Evolutionary conservation across 2,329 filamentous ascomycete species (phyloP), one percentile per base, ranked within the genome.

Genomic region (Cyclaneusma minus): DNA sequence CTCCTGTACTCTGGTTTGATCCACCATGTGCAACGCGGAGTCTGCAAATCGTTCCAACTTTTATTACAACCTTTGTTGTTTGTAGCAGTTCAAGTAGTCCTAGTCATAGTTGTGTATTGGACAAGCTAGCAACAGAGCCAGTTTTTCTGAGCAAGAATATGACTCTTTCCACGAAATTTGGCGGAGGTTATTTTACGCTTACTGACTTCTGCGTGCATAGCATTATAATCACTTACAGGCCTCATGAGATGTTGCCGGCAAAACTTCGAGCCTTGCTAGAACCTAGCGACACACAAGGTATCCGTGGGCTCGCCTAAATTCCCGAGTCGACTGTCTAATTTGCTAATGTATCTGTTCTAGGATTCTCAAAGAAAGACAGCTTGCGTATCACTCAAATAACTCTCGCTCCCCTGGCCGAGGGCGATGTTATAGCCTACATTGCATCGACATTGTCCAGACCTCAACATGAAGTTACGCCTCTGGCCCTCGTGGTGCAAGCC

Each of bases 401-500:
- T n/a, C 59, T 95, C 1, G 56, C 56, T 1, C 77, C 85, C 1
- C 66, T 95, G 13, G 64, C 55, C 1, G 84, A 94, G 47, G 64
- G 76, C 2, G 78, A 94, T 35, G 81, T 89, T 16, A 64, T 81
- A 18, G 64, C 80, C 34, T 93, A 87, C 42, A 82, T 94, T 13
- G 71, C 82, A 6, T 64, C 74, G 20, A 91, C 85, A 1, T 65
- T 95, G 25, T 82, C 80, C 41, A 66, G 81, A 29, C 58, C 70
- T 0, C 66, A 64, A 30, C 71, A 81, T 17, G 78, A 83, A 24
- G 67, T 89, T 1, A 56, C 80, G 1, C 75, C 84, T 0, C 58
- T 95, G 11, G 79, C 81, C 3, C 68, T 84, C 5, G 80, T 93
- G 7, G 71, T 94, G 5, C 80, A 91, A 47, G 84, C 87, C 42